Evolutionary conservation across 1,284 basidiomycete species (phyloP).

Genomic region (Pterula multifida): DNA sequence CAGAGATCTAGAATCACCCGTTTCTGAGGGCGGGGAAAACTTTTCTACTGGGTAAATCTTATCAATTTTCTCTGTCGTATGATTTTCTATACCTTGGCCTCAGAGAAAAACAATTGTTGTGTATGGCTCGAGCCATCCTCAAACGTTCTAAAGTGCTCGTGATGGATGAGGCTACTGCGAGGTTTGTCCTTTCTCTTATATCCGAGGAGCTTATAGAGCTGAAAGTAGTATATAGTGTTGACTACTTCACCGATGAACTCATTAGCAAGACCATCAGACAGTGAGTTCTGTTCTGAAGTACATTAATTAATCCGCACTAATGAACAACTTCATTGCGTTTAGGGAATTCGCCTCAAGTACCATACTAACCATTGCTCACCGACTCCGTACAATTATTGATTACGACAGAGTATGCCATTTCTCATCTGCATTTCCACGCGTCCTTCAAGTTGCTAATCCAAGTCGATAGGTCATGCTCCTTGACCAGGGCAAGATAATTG

Average conservation of each 20-base stretch:
- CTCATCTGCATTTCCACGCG: neutral
- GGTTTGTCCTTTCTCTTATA: constrained; percentile 39
- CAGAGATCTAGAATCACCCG: constrained; percentile 72
- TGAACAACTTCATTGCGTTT: no score
- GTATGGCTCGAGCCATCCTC: constrained; percentile 55
- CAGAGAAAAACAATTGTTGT: constrained; percentile 51
- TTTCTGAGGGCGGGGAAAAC: constrained; percentile 88
- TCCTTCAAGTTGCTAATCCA: constrained; percentile 25
- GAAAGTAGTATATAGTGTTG: constrained; percentile 31
- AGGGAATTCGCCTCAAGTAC: constrained; percentile 56
- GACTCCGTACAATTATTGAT: constrained; percentile 58
- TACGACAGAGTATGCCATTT: constrained; percentile 40
- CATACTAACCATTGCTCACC: constrained; percentile 62
- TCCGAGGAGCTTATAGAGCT: constrained; percentile 30
- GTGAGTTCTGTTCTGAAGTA: constrained; percentile 28
- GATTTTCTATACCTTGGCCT: neutral
- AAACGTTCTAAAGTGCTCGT: constrained; percentile 44
- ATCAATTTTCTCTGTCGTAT: neutral
- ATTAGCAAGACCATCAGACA: constrained; percentile 66
- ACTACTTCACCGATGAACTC: constrained; percentile 69
- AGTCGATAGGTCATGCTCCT: constrained; percentile 55
- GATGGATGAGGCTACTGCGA: constrained; percentile 71
- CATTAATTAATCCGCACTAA: constrained; percentile 6
- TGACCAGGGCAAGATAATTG: constrained; percentile 76
- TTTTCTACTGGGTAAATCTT: constrained; percentile 71